Conservation (phyloP, 768 basidiomycete genomes). For the Podaxis sp. region DNA sequence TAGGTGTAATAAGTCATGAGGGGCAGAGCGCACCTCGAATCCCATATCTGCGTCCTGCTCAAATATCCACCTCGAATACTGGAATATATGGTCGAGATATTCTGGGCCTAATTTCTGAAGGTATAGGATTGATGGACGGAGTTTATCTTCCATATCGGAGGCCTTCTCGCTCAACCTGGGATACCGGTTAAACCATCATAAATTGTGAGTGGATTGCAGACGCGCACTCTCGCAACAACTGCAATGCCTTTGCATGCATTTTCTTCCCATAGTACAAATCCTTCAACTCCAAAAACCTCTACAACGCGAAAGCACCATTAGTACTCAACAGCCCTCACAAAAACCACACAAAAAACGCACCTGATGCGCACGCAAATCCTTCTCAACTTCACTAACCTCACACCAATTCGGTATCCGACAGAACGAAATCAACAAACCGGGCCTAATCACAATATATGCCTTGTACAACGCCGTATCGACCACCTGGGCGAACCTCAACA, state of each 20-base stretch:
- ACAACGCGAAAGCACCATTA: slow-evolving; percentile 3
- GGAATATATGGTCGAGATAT: slow-evolving; percentile 79
- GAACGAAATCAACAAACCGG: slow-evolving; percentile 78
- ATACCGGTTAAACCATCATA: background rate
- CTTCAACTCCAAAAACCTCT: slow-evolving; percentile 92
- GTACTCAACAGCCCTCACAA: background rate
- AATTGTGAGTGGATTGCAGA: background rate
- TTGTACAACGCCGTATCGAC: slow-evolving; percentile 96
- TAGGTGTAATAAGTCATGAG: background rate
- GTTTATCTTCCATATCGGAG: slow-evolving; percentile 73
- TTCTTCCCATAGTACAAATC: slow-evolving; percentile 93
- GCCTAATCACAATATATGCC: slow-evolving; percentile 80
- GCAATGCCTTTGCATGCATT: slow-evolving; percentile 90
- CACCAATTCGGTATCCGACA: slow-evolving; percentile 97
- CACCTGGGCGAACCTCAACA: slow-evolving; percentile 88
- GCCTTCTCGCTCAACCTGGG: slow-evolving; percentile 80
- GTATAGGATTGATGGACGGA: slow-evolving; percentile 83
- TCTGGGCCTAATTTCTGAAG: slow-evolving; percentile 88
- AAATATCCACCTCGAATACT: slow-evolving; percentile 84
- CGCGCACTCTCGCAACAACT: slow-evolving; percentile 80
- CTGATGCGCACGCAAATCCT: slow-evolving; percentile 75
- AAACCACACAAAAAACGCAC: slow-evolving; percentile 38
- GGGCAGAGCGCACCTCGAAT: slow-evolving; percentile 56
- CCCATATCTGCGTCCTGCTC: slow-evolving; percentile 69
- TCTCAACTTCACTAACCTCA: slow-evolving; percentile 81